These are phyloP conservation scores for Ramalina intermedia DNA, from an alignment of 495 filamentous ascomycete genomes.

Conservation along the genomic window DNA sequence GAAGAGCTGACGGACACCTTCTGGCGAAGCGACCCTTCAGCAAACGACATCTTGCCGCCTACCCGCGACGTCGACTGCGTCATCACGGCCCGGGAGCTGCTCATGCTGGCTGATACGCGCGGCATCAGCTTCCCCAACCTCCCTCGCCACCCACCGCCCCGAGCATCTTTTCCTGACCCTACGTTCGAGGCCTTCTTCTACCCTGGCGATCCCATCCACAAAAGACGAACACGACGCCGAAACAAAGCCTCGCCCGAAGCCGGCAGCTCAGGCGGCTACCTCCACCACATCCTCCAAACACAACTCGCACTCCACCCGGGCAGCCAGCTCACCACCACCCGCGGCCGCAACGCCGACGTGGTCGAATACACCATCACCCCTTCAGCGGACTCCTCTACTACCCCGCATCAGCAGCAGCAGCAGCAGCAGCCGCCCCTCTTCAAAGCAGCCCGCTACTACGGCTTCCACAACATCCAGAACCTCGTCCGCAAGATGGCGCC, in stretches of 20 bases:
- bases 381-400: slow-evolving; percentile 31
- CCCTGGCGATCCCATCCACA: slow-evolving; percentile 17
- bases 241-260: slow-evolving; percentile 24
- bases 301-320: slow-evolving; percentile 55
- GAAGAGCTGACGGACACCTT: slow-evolving; percentile 74
- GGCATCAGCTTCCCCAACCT: slow-evolving; percentile 57
- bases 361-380: slow-evolving; percentile 57
- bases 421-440: slow-evolving; percentile 44
- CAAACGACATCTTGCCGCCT: slow-evolving; percentile 22
- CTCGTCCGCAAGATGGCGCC: slow-evolving; percentile 83
- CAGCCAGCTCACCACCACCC: slow-evolving; percentile 48
- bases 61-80: slow-evolving; percentile 92
- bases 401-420: slow-evolving; percentile 27
- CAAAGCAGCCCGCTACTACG: slow-evolving; percentile 82
- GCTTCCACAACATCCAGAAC: slow-evolving; percentile 96
- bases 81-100: slow-evolving; percentile 83
- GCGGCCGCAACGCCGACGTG: slow-evolving; percentile 82
- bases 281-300: slow-evolving; percentile 62
- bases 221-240: slow-evolving; percentile 5
- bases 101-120: slow-evolving; percentile 71
- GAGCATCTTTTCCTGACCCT: slow-evolving; percentile 50
- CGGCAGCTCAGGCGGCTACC: slow-evolving; percentile 81
- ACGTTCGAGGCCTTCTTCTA: slow-evolving; percentile 60
- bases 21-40: slow-evolving; percentile 36
- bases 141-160: slow-evolving; percentile 34